phyloP scores from a whole-genome alignment of 2,329 filamentous ascomycete genomes.

The Lecanicillium sp. region DNA sequence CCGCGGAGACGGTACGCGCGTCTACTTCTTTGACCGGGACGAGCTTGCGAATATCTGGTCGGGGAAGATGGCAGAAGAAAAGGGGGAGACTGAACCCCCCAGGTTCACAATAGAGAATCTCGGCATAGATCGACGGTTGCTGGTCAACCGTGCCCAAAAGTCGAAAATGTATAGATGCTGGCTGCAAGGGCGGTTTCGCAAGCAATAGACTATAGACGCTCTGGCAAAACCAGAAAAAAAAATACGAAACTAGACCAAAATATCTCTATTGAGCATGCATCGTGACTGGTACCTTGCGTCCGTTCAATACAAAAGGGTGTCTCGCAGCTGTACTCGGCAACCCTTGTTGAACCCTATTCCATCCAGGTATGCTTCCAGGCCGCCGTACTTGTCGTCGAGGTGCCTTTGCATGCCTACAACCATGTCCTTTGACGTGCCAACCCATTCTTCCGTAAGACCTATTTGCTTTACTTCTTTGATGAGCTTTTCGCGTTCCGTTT shows the following conservation, averaged over 20 bases:
- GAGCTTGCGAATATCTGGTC: conserved; percentile 77
- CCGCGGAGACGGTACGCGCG: conserved; percentile 85
- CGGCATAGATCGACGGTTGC: conserved; percentile 76
- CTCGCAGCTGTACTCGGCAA: conserved; percentile 32
- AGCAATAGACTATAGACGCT: conserved; percentile 39
- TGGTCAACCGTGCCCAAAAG: conserved; percentile 85
- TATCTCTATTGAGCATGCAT: background rate
- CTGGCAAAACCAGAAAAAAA: conserved; percentile 8
- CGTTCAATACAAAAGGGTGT: conserved; percentile 36
- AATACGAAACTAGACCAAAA: conserved; percentile 5
- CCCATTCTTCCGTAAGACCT: conserved; percentile 69
- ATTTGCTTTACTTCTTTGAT: conserved; percentile 62
- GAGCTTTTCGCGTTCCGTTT: conserved; percentile 52
- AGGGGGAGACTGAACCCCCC: conserved; percentile 18
- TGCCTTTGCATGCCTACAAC: conserved; percentile 51
- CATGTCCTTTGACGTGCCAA: conserved; percentile 55
- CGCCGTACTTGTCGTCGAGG: conserved; percentile 55
- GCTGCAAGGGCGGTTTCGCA: conserved; percentile 78
- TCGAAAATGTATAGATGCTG: conserved; percentile 99
- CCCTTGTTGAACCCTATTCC: conserved; percentile 48
- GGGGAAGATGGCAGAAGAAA: conserved; percentile 25
- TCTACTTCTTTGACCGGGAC: conserved; percentile 93
- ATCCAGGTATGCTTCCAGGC: conserved; percentile 57
- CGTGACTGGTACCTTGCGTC: background rate
- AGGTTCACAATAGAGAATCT: conserved; percentile 68